These are phyloP conservation scores for Ilex aquifolium DNA, from an alignment of 257 asterid species.

Conservation along the genomic window DNA sequence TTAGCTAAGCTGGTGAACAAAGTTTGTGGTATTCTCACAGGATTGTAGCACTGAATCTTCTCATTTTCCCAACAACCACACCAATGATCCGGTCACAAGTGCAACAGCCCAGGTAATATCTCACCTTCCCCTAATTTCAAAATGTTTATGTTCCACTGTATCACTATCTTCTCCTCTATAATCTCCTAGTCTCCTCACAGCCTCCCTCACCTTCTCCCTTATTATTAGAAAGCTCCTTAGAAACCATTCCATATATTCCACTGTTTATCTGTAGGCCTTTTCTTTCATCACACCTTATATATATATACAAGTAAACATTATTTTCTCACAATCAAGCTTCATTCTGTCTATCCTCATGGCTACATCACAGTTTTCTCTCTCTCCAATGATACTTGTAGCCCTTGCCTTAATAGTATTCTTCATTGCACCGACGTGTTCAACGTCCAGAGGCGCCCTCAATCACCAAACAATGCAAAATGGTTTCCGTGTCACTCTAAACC, in stretches of 20 bases:
- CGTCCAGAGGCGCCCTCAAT: slow-evolving; percentile 31
- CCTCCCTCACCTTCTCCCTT: neutral
- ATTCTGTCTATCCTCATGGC: slow-evolving; percentile 11
- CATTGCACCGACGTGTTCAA: slow-evolving; percentile 28
- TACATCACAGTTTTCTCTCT: slow-evolving; percentile 8
- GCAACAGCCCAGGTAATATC: neutral
- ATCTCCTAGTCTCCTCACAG: neutral
- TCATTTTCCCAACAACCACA: slow-evolving; percentile 11
- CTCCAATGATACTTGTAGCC: slow-evolving; percentile 4
- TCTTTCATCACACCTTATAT: neutral
- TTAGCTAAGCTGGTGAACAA: slow-evolving; percentile 18
- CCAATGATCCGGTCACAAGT: neutral
- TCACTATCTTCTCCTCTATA: slow-evolving; percentile 1
- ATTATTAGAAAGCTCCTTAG: too few species aligned
- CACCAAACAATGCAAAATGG: slow-evolving; percentile 27
- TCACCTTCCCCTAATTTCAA: slow-evolving; percentile 12
- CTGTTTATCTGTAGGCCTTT: neutral
- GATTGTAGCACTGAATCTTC: slow-evolving; percentile 1
- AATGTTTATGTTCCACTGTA: neutral
- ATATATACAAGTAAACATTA: neutral
- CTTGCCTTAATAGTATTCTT: slow-evolving; percentile 15
- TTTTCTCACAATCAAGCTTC: too few species aligned
- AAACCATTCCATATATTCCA: too few species aligned
- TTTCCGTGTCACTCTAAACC: slow-evolving; percentile 44
- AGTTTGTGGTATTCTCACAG: slow-evolving; percentile 3